A percentile compares a stretch with the other conserved stretches of the same genome.
Conservation (phyloP, 169 alveolate species). For the Plasmodium vivax region DNA sequence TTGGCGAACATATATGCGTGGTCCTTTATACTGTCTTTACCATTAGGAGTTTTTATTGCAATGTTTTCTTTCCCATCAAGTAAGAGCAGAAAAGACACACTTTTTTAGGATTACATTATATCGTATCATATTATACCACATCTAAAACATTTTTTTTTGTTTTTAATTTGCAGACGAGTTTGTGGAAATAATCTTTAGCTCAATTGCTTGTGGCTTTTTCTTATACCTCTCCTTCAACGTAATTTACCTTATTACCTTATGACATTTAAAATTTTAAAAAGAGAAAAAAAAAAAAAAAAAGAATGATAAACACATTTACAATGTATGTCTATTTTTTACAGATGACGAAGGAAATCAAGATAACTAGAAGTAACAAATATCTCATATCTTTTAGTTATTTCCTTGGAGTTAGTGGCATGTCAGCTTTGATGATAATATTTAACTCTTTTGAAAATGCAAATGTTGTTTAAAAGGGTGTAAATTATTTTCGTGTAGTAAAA, state of each 20-base stretch:
- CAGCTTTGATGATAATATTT: slow-evolving; percentile 56
- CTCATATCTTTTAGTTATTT: slow-evolving; percentile 56
- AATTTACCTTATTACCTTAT: slow-evolving; percentile 26
- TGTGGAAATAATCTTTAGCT: slow-evolving; percentile 66
- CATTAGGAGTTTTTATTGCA: slow-evolving; percentile 71
- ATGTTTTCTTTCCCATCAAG: slow-evolving; percentile 66
- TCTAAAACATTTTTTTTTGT: slow-evolving; percentile 5
- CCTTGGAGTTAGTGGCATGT: slow-evolving; percentile 72
- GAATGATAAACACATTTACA: not conserved
- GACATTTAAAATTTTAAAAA: too few species aligned
- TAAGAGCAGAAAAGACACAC: slow-evolving; percentile 10
- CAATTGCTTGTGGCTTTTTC: slow-evolving; percentile 70
- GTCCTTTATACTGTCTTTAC: slow-evolving; percentile 67
- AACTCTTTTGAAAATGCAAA: slow-evolving; percentile 30
- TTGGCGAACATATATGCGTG: slow-evolving; percentile 61
- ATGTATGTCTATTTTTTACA: slow-evolving; percentile 23
- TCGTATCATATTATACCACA: not conserved
- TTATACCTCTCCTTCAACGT: slow-evolving; percentile 68
- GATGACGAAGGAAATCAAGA: slow-evolving; percentile 67
- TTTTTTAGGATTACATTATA: not conserved
- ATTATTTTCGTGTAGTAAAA: slow-evolving; percentile 1
- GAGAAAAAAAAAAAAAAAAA: slow-evolving; percentile 4
- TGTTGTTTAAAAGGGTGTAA: slow-evolving; percentile 17
- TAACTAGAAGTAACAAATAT: slow-evolving; percentile 42
- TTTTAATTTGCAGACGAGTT: slow-evolving; percentile 48